Evolutionary conservation across 257 asterid species (phyloP), one percentile per base, ranked within the genome.

Genomic region (Cruciata laevipes): DNA sequence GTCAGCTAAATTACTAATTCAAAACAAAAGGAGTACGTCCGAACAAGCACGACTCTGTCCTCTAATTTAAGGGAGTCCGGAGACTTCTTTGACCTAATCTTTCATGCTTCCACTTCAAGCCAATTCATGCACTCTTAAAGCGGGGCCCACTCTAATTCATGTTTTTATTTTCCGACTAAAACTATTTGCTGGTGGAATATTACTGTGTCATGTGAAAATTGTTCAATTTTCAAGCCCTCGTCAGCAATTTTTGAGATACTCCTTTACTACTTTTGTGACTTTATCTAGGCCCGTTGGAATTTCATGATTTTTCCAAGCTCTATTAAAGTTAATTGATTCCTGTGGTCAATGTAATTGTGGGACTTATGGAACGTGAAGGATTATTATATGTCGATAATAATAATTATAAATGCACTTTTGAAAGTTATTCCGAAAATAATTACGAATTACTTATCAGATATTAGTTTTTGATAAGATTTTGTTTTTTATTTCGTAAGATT

Each of bases 11-110:
- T 21, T 61, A n/a, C n/a, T n/a, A 17, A 67, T 18, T 59, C 58
- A 20, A 67, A 57, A 59, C 69, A 77, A 75, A 38, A 27, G 80
- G 69, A 75, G 49, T 62, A 78, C 14, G 74, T 75, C 82, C 87
- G 79, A 74, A 70, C 27, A 55, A 61, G 75, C 76, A 81, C 79
- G 75, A 69, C 80, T 63, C 78, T 69, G 10, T 51, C 57, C 67
- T n/a, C 63, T 53, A 52, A 65, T 63, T 53, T 14, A 11, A 76
- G 80, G 81, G 75, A 73, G 74, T 62, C 60, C 75, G 75, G 66
- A 57, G 79, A 78, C 81, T 73, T 61, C 72, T 82, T 84, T 82
- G 89, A 86, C 89, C 76, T 61, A 75, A 75, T 69, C 80, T 44
- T 53, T n/a, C 61, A 32, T 62, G 57, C 21, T 63, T 23, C 38